phyloP scores from a whole-genome alignment of 306 rosid genomes.

The Bauhinia variegata region DNA sequence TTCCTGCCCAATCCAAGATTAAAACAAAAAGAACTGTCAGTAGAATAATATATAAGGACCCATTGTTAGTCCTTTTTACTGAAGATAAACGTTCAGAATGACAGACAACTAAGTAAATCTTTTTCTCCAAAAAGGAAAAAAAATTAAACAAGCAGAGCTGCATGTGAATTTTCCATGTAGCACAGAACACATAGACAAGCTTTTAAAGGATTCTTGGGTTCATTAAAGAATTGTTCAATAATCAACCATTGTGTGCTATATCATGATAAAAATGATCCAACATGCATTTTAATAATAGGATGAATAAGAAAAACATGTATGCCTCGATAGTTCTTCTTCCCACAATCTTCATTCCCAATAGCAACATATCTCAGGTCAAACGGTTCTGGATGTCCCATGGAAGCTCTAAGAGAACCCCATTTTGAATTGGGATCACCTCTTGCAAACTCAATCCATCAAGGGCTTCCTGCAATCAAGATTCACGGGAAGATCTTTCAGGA shows the following conservation, averaged over 20 bases:
- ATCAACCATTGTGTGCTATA: background rate
- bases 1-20: slow-evolving; percentile 49
- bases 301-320: slow-evolving; percentile 27
- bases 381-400: slow-evolving; percentile 82
- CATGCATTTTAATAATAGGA: slow-evolving; percentile 11
- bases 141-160: background rate
- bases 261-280: slow-evolving; percentile 8
- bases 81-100: background rate
- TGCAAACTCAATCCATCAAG: slow-evolving; percentile 89
- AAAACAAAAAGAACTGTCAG: background rate
- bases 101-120: background rate
- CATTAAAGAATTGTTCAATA: background rate
- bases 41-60: slow-evolving; percentile 2
- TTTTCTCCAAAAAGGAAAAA: background rate
- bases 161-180: background rate
- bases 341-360: slow-evolving; percentile 83
- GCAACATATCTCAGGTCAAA: slow-evolving; percentile 74
- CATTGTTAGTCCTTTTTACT: background rate
- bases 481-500: background rate
- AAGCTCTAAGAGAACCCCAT: slow-evolving; percentile 80
- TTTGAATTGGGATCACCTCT: slow-evolving; percentile 62
- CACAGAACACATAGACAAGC: no score
- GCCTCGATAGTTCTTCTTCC: slow-evolving; percentile 63
- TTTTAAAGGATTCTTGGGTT: background rate
- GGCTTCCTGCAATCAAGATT: slow-evolving; percentile 66